A percentile compares a stretch with the other conserved stretches of the same genome.
These are phyloP conservation scores for Giardia muris DNA, from an alignment of 208 protist genomes.

Conservation along the genomic window DNA sequence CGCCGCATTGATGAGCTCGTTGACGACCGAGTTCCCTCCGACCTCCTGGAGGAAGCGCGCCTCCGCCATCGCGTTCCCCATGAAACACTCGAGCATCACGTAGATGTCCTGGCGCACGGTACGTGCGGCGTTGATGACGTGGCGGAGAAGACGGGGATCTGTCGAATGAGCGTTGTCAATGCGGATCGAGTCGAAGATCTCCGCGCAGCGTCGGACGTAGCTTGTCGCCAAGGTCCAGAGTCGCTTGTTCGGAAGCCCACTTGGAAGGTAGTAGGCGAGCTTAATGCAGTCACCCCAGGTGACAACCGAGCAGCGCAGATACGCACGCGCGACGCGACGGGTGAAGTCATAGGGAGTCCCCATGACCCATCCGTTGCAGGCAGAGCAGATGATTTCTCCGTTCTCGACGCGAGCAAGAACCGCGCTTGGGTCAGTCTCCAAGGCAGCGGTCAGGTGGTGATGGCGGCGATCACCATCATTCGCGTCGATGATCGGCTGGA, in stretches of 20 bases:
- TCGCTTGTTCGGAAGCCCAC: neutral
- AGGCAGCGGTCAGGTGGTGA: neutral
- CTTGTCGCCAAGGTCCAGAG: neutral
- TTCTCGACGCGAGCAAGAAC: neutral
- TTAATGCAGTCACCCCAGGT: constrained; percentile 61
- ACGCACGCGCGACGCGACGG: constrained; percentile 31
- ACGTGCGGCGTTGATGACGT: neutral
- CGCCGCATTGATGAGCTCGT: neutral
- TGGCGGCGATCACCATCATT: neutral
- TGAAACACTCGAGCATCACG: constrained; percentile 7
- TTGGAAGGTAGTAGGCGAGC: constrained; percentile 35
- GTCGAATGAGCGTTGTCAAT: constrained; percentile 59
- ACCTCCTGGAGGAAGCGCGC: neutral
- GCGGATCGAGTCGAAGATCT: constrained; percentile 51
- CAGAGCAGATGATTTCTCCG: neutral
- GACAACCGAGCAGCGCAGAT: constrained; percentile 53
- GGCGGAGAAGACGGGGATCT: constrained; percentile 33
- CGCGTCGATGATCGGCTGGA: neutral
- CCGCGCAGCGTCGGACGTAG: neutral
- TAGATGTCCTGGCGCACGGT: neutral
- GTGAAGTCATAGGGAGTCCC: neutral
- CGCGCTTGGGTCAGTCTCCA: neutral
- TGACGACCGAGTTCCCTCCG: neutral
- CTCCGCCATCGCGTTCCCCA: neutral
- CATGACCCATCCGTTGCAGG: constrained; percentile 31